phyloP scores from a whole-genome alignment of 495 filamentous ascomycete genomes.

The Podospora conica region DNA sequence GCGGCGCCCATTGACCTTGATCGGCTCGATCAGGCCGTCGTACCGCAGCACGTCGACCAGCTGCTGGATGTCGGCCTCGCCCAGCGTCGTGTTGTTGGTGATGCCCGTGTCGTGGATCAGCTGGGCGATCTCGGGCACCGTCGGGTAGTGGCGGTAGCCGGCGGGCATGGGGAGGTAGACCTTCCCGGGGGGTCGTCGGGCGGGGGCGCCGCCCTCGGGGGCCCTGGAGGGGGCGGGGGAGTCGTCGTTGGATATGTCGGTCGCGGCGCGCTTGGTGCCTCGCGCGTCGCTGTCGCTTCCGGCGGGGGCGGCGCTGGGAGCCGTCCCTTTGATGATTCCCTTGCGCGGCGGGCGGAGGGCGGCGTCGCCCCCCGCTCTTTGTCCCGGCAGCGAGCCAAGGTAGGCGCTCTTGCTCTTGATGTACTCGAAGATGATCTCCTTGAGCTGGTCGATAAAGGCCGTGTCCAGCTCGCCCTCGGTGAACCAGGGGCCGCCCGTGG shows the following conservation, averaged over 20 bases:
- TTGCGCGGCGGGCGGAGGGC: constrained; percentile 35
- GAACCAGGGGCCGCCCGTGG: constrained; percentile 91
- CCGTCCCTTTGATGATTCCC: constrained; percentile 33
- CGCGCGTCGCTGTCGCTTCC: constrained; percentile 16
- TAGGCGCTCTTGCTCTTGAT: constrained; percentile 68
- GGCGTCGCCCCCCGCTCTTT: constrained; percentile 14
- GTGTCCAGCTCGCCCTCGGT: constrained; percentile 73
- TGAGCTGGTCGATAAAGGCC: constrained; percentile 70
- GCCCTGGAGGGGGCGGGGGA: neutral
- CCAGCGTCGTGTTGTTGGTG: constrained; percentile 55
- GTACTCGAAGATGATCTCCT: constrained; percentile 60
- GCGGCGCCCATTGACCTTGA: constrained; percentile 36
- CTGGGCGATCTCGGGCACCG: constrained; percentile 60
- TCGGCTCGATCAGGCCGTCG: constrained; percentile 67
- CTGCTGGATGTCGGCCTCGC: constrained; percentile 66
- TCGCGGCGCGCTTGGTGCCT: constrained; percentile 38
- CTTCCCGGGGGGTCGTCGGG: constrained; percentile 17
- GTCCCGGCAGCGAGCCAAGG: constrained; percentile 28
- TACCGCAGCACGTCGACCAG: constrained; percentile 79
- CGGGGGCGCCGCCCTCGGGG: constrained; percentile 25
- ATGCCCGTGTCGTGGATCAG: constrained; percentile 61
- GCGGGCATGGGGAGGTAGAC: constrained; percentile 58
- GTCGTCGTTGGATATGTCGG: constrained; percentile 41
- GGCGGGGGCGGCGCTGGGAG: constrained; percentile 4
- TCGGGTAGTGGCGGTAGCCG: constrained; percentile 69